Evolutionary conservation across 2,329 filamentous ascomycete species (phyloP).

Genomic region (Helminthosporium solani): DNA sequence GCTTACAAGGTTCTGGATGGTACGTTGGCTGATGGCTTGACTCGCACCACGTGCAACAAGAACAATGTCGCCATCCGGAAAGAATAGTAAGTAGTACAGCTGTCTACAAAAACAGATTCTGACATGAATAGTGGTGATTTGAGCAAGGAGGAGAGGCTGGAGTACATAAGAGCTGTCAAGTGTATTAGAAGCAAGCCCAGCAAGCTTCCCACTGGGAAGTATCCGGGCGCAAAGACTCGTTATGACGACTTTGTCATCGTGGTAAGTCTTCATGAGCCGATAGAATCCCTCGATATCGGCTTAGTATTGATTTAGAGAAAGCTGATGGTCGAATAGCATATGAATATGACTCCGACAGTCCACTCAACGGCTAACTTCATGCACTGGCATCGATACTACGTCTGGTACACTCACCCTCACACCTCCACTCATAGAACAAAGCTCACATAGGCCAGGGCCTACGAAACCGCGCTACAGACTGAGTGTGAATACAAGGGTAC

Average conservation of each 20-base stretch:
- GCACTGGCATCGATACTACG: constrained; percentile 47
- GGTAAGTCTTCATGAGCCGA: constrained; percentile 9
- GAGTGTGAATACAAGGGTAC: constrained; percentile 47
- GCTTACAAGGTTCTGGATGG: constrained; percentile 31
- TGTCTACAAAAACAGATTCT: background rate
- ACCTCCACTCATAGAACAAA: background rate
- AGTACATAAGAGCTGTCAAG: constrained; percentile 37
- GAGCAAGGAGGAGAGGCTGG: constrained; percentile 29
- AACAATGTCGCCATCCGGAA: constrained; percentile 44
- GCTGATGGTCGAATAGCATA: constrained; percentile 6
- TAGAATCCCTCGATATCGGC: background rate
- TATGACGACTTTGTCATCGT: constrained; percentile 39
- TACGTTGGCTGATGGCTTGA: constrained; percentile 29
- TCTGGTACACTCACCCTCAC: constrained; percentile 27
- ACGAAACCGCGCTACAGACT: constrained; percentile 44
- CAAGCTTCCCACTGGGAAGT: constrained; percentile 25
- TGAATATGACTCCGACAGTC: constrained; percentile 34
- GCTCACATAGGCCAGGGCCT: constrained; percentile 21
- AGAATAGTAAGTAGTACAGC: constrained; percentile 44
- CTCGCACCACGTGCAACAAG: constrained; percentile 37
- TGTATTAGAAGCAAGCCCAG: constrained; percentile 31
- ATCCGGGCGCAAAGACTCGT: constrained; percentile 33
- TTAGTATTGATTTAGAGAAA: background rate
- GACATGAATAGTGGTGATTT: constrained; percentile 24
- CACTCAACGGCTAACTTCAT: constrained; percentile 36